These are phyloP conservation scores for Candida tetrigidarum DNA, from an alignment of 1,139 yeast species.

Conservation along the genomic window DNA sequence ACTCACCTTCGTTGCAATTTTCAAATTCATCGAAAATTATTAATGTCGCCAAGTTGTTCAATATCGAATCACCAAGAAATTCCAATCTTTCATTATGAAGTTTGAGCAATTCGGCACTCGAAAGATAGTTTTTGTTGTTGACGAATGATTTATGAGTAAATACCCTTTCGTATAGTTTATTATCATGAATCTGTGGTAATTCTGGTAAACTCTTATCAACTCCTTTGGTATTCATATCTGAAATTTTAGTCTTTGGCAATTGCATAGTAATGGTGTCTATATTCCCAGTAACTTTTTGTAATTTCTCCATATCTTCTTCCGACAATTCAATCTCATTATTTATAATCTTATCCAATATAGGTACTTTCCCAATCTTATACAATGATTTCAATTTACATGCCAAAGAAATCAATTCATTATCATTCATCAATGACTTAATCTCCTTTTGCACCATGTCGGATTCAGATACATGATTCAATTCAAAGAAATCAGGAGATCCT, in stretches of 20 bases:
- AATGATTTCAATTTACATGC: constrained; percentile 64
- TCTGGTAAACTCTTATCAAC: constrained; percentile 44
- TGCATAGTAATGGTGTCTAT: constrained; percentile 6
- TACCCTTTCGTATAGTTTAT: constrained; percentile 65
- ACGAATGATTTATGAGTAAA: constrained; percentile 82
- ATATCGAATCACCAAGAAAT: constrained; percentile 89
- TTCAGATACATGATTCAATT: too few species aligned
- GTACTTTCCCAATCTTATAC: constrained; percentile 49
- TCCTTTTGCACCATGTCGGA: constrained; percentile 40
- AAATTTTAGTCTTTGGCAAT: constrained; percentile 16
- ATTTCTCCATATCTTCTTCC: constrained; percentile 15
- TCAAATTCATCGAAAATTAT: constrained; percentile 71
- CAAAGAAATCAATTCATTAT: constrained; percentile 57
- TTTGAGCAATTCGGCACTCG: constrained; percentile 58
- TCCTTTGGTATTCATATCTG: constrained; percentile 35
- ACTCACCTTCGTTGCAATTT: constrained; percentile 76
- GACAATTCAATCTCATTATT: constrained; percentile 21
- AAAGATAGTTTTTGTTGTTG: constrained; percentile 59
- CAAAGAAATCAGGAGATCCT: constrained; percentile 55
- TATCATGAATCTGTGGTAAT: constrained; percentile 69
- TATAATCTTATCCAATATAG: constrained; percentile 52
- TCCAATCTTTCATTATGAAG: constrained; percentile 90
- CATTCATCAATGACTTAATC: constrained; percentile 51
- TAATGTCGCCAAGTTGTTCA: constrained; percentile 73
- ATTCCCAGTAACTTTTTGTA: too few species aligned